Percentiles rank a stretch among this genome's conserved stretches.
Conservation (phyloP, 768 basidiomycete genomes). For the Leccinellum luteum region DNA sequence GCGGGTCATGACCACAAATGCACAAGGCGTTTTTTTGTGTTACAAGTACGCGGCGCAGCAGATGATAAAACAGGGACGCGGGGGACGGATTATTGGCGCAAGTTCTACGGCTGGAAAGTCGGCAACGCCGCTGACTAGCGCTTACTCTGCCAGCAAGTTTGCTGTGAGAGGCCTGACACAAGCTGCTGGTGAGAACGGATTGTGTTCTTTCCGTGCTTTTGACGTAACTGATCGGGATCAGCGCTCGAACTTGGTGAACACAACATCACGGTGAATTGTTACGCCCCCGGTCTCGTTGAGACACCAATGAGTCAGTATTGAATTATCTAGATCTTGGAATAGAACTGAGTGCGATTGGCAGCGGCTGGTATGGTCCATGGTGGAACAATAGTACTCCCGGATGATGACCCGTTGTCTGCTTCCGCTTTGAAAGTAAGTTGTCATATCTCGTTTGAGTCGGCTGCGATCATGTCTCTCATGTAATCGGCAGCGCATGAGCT, state of each 20-base stretch:
- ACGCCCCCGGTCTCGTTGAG: neutral
- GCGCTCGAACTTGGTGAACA: neutral
- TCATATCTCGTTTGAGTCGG: neutral
- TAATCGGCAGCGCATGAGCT: neutral
- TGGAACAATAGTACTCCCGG: too few relatives aligned
- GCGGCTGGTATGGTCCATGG: neutral
- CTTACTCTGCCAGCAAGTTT: slow-evolving; percentile 40
- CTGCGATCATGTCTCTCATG: neutral
- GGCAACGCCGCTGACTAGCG: neutral
- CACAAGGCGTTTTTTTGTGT: neutral
- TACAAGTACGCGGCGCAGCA: neutral
- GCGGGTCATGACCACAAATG: neutral
- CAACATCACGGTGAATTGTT: neutral
- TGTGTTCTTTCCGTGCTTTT: neutral
- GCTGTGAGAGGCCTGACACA: slow-evolving; percentile 43
- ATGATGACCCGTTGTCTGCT: neutral
- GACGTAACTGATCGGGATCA: neutral
- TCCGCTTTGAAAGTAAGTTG: neutral
- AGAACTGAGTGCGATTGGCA: neutral
- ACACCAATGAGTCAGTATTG: neutral
- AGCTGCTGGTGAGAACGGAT: slow-evolving; percentile 28
- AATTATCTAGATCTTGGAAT: neutral
- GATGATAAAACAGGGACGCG: neutral
- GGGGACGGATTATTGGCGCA: neutral
- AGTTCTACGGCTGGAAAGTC: neutral